Base-by-base conservation (phyloP, 306 rosid species). In the Gynostemma pentaphyllum region DNA sequence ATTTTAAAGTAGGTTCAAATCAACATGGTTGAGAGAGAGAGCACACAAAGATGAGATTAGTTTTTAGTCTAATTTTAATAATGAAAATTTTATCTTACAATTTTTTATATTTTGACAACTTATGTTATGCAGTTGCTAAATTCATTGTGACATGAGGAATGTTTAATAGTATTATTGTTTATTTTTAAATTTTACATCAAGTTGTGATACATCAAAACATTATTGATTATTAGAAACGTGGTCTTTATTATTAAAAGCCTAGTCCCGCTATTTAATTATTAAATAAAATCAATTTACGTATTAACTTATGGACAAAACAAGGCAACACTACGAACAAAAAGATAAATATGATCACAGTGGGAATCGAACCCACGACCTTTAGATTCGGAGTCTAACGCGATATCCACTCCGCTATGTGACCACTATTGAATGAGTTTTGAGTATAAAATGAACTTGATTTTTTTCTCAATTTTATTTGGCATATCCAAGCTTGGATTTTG, bases 331-430 rank as follows among this genome's bases (percentile, higher is more conserved):
- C 6, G 40, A 8, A 14, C 4, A 47, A 23, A 23, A 49, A 4
- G 21, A 46, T 1, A 1, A 14, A 5, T 34, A 15, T 45, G 91
- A 87, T 83, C 97, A 80, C 97, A 90, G 97, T 87, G 97, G 96
- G 97, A 83, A 5, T 87, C 84, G 89, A 87, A 91, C 91, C 96
- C 95, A 87, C 97, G 91, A 83, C 96, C 96, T 87, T 83, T 90
- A 90, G 97, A 90, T 83, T 4, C 96, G 96, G 96, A 90, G 79
- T 85, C 97, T 89, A 86, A 89, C 79, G 97, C 97, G 89, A 86
- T 86, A 89, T 89, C 89, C 97, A 82, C 97, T 89, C 89, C 95
- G 95, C 92, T 89, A 89, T 89, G 97, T 84, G 91, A 83, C 75
- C 91, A 0, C 2, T n/a, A n/a, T n/a, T 8, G 0, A 18, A 12